These are phyloP conservation scores for Limnomonas spitsbergensis DNA, from an alignment of 139 green algal species.

Conservation along the genomic window DNA sequence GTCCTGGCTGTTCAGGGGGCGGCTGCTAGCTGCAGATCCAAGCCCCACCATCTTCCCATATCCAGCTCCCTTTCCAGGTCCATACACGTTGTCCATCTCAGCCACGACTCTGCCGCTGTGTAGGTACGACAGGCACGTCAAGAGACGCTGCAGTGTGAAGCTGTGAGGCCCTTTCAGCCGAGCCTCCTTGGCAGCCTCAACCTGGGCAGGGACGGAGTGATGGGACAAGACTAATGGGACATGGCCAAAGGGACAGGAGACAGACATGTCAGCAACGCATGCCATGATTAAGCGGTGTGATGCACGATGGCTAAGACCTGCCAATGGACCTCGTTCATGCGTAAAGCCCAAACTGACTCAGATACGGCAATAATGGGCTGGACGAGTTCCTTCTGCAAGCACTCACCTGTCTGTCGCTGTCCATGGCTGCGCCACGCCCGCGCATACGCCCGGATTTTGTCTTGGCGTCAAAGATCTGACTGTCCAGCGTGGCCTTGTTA, in stretches of 20 bases:
- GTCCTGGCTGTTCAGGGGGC: neutral
- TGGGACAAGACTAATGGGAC: too few relatives aligned
- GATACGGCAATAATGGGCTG: too few relatives aligned
- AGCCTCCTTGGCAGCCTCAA: constrained; percentile 51
- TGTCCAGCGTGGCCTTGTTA: constrained; percentile 10
- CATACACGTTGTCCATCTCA: neutral
- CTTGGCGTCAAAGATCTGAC: constrained; percentile 10
- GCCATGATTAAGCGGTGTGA: too few relatives aligned
- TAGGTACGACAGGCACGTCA: constrained; percentile 7
- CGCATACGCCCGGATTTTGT: neutral
- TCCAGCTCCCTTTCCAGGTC: neutral
- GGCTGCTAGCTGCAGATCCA: too few relatives aligned
- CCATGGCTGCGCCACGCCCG: neutral
- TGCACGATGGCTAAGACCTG: too few relatives aligned
- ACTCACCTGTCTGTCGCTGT: neutral
- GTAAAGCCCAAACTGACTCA: too few relatives aligned
- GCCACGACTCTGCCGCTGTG: neutral
- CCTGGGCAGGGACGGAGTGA: constrained; percentile 22
- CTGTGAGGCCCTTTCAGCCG: constrained; percentile 48
- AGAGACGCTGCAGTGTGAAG: constrained; percentile 63
- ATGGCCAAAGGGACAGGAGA: too few relatives aligned
- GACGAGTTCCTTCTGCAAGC: neutral
- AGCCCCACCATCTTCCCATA: neutral
- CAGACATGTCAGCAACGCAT: too few relatives aligned
- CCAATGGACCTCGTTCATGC: too few relatives aligned